Evolutionary conservation across 768 basidiomycete species (phyloP).

Genomic region (Tylopilus balloui): DNA sequence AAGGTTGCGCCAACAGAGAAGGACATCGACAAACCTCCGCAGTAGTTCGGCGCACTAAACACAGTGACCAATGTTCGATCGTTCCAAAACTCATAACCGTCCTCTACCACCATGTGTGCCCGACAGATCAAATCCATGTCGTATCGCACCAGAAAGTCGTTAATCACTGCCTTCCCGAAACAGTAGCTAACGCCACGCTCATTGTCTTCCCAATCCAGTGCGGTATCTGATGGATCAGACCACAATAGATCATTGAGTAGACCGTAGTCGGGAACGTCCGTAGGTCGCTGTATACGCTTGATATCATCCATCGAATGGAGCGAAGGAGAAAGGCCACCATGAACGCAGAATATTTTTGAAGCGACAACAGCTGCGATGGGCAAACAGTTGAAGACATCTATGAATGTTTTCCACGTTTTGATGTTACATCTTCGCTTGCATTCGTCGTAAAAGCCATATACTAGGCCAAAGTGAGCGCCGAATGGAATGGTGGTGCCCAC

Average conservation of each 20-base stretch:
- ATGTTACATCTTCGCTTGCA: conserved; percentile 99
- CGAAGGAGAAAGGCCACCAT: conserved; percentile 91
- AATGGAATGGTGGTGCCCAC: conserved; percentile 11
- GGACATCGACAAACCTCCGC: conserved; percentile 68
- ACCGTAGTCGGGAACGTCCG: conserved; percentile 98
- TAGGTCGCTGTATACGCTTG: conserved; percentile 94
- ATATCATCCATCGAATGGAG: conserved; percentile 98
- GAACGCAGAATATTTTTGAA: conserved; percentile 99
- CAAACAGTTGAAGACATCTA: conserved; percentile 98
- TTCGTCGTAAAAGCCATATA: conserved; percentile 99
- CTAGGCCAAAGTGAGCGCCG: conserved; percentile 39
- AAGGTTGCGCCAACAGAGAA: conserved; percentile 2
- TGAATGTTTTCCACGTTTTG: conserved; percentile 99
- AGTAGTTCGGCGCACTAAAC: conserved; percentile 97
- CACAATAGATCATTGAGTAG: conserved; percentile 95
- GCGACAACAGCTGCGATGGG: conserved; percentile 98
- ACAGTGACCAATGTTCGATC: conserved; percentile 97
- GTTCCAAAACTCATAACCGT: conserved; percentile 99
- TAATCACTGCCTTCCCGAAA: conserved; percentile 96
- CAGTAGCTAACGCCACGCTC: conserved; percentile 99
- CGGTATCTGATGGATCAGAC: conserved; percentile 98
- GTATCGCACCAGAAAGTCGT: conserved; percentile 89
- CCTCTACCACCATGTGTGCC: conserved; percentile 99
- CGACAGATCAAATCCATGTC: conserved; percentile 99
- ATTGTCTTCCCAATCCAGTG: conserved; percentile 98